These are phyloP conservation scores for Leishmania major DNA, from an alignment of 208 protist species.

Conservation along the genomic window DNA sequence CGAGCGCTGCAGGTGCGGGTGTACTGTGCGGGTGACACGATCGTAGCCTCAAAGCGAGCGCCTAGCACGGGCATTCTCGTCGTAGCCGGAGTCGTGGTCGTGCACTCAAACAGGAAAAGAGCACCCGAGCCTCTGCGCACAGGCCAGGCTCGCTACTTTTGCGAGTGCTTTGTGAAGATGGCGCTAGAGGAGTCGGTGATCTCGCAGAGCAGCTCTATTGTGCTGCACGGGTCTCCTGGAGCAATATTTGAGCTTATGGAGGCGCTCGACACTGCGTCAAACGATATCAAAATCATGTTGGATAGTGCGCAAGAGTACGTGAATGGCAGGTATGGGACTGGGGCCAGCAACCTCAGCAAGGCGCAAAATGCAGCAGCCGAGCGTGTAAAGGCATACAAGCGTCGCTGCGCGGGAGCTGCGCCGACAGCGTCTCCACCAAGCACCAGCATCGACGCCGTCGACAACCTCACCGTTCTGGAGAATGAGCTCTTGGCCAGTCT, in stretches of 20 bases:
- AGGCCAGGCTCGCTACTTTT: conserved; percentile 52
- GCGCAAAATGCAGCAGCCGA: conserved; percentile 43
- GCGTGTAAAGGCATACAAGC: conserved; percentile 33
- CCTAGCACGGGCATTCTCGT: conserved; percentile 31
- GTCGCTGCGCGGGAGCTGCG: not conserved
- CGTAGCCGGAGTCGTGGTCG: conserved; percentile 34
- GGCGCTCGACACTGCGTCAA: not conserved
- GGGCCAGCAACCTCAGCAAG: conserved; percentile 24
- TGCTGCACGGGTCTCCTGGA: conserved; percentile 41
- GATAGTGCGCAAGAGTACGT: conserved; percentile 38
- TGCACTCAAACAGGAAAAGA: conserved; percentile 9
- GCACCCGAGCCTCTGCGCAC: not conserved
- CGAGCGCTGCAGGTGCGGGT: conserved; percentile 41
- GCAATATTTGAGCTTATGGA: conserved; percentile 42
- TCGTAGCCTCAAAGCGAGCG: conserved; percentile 27
- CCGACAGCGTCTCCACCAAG: not conserved
- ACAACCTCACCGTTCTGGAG: conserved; percentile 16
- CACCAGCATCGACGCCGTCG: not conserved
- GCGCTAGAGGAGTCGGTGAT: conserved; percentile 28
- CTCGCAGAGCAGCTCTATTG: conserved; percentile 40
- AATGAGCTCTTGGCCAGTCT: conserved; percentile 69
- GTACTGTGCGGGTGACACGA: conserved; percentile 39
- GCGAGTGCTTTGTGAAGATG: conserved; percentile 51
- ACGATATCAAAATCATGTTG: conserved; percentile 34
- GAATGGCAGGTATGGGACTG: conserved; percentile 31